Evolutionary conservation across 1,139 yeast species (phyloP).

Genomic region (Groenewaldozyma sp.): DNA sequence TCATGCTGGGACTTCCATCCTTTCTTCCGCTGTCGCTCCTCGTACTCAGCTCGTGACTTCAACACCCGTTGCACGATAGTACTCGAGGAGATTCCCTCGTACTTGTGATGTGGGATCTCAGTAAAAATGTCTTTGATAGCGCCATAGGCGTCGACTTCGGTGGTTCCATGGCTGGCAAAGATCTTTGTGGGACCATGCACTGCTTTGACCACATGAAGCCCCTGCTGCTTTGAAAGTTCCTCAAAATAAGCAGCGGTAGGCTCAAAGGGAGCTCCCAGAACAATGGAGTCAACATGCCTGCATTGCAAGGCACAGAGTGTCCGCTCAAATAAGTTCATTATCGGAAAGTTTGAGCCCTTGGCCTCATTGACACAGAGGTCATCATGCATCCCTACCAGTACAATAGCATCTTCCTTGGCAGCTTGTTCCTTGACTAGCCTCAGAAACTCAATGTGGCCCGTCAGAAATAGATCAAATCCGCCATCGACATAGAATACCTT

Average conservation of each 20-base stretch:
- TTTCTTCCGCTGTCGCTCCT: conserved; percentile 68
- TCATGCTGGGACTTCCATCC: conserved; percentile 58
- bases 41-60: conserved; percentile 54
- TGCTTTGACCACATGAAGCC: conserved; percentile 37
- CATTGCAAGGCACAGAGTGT: conserved; percentile 84
- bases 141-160: conserved; percentile 35
- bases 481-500: conserved; percentile 61
- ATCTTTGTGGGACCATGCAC: conserved; percentile 55
- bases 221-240: conserved; percentile 14
- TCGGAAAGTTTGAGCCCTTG: conserved; percentile 66
- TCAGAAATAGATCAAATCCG: conserved; percentile 84
- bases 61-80: conserved; percentile 63
- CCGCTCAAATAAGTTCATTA: conserved; percentile 82
- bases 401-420: conserved; percentile 30
- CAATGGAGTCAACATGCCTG: conserved; percentile 67
- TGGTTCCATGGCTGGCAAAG: conserved; percentile 20
- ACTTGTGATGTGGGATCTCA: conserved; percentile 46
- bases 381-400: conserved; percentile 64
- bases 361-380: conserved; percentile 48
- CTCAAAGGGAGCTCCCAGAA: conserved; percentile 57
- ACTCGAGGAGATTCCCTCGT: conserved; percentile 50
- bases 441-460: conserved; percentile 79
- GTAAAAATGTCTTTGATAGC: conserved; percentile 32
- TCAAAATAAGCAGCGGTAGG: conserved; percentile 38
- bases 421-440: conserved; percentile 35